Conservation (phyloP, 345 rosid species). For the Pugionium dolabratum region DNA sequence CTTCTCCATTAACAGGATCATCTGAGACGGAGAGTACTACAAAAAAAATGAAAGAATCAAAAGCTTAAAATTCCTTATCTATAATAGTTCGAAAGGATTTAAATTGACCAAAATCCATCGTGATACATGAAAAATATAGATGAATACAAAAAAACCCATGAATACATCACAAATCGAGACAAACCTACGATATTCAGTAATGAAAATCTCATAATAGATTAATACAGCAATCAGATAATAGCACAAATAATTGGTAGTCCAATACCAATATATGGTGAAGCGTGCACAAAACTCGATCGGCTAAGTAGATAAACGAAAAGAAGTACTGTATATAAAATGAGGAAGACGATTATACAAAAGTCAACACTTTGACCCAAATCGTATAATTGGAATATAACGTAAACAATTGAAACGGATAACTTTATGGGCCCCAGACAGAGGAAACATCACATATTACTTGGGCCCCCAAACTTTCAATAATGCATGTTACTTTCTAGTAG, state of each 20-base stretch:
- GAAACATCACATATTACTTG: too few species aligned
- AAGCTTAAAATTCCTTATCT: background rate
- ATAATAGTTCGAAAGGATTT: background rate
- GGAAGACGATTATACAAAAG: background rate
- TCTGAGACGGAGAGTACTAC: background rate
- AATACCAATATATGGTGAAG: background rate
- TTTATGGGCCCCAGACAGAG: background rate
- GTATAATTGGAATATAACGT: background rate
- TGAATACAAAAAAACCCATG: background rate
- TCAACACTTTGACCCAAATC: background rate
- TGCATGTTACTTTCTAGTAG: too few species aligned
- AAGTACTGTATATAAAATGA: background rate
- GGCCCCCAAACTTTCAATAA: too few species aligned
- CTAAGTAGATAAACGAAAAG: background rate
- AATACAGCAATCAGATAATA: background rate
- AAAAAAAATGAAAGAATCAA: background rate
- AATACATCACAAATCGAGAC: background rate
- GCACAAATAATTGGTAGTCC: background rate
- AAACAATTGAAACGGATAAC: background rate
- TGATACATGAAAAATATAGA: background rate
- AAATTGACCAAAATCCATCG: background rate
- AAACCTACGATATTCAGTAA: slow-evolving; percentile 9
- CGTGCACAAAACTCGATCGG: background rate
- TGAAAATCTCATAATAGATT: background rate
- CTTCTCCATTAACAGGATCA: background rate